Percentiles rank a stretch among this genome's conserved stretches.
Evolutionary conservation across 495 filamentous ascomycete genomes (phyloP).

Genomic region (Hypoxylon cercidicola): DNA sequence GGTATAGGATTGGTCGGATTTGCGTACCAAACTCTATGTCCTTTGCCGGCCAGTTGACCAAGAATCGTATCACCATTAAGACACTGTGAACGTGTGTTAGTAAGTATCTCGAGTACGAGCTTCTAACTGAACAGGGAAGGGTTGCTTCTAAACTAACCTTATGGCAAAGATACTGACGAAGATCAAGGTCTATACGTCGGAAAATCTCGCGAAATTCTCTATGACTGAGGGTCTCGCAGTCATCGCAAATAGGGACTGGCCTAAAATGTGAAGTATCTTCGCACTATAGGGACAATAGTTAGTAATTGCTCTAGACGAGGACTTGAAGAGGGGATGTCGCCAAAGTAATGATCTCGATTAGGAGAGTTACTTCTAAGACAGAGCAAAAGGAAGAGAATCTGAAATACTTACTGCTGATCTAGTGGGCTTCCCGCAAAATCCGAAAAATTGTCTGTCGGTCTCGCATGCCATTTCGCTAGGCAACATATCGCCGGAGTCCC

Average conservation of each 20-base stretch:
- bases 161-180: constrained; percentile 14
- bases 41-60: not conserved
- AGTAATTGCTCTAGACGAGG: not conserved
- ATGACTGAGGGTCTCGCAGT: constrained; percentile 1
- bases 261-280: constrained; percentile 10
- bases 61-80: not conserved
- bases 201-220: not conserved
- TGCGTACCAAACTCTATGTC: not conserved
- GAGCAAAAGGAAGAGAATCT: too few species aligned
- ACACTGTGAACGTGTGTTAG: too few species aligned
- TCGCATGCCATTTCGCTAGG: not conserved
- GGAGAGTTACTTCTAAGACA: too few species aligned
- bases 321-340: not conserved
- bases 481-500: constrained; percentile 9
- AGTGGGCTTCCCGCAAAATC: not conserved
- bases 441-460: not conserved
- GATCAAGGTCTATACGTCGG: not conserved
- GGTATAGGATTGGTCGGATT: not conserved
- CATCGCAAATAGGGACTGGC: constrained; percentile 10
- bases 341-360: not conserved
- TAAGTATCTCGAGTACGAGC: too few species aligned
- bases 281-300: constrained; percentile 4
- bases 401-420: too few species aligned
- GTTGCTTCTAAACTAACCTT: too few species aligned
- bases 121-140: too few species aligned